Evolutionary conservation across 495 filamentous ascomycete genomes (phyloP), one percentile per base, ranked within the genome.

Genomic region (Diplogelasinospora grovesii): DNA sequence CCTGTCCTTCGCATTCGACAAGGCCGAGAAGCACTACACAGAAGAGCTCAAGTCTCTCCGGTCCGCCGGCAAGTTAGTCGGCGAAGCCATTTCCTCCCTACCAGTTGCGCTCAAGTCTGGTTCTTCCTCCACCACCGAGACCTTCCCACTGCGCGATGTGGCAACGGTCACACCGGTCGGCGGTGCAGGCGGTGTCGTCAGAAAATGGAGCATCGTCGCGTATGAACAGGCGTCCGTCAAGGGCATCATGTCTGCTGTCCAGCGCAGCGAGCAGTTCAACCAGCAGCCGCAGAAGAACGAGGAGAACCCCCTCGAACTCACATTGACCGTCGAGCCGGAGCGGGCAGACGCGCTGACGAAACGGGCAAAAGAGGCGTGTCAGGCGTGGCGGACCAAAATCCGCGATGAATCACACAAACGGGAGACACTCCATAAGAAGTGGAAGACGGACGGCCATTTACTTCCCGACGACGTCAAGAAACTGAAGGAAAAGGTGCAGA

Each of bases 401-500:
- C 57, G 73, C 20, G 60, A 50, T 32, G 66, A 60, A 49, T 18
- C 70, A 77, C 32, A 76, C 69, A 46, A 72, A 74, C 44, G 80
- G 67, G 48, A 67, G 22, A 73, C 83, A 59, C 68, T 81, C 49
- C 85, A 86, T 57, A 76, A 71, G 44, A 64, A 83, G 25, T 77
- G 83, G 64, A 70, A 66, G 30, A 69, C 77, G 61, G 68, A 78
- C 47, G 61, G 73, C 35, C 59, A 65, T 39, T 73, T 83, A 47
- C 46, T 66, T 15, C 74, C 76, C 14, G 86, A 92, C 58, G 77
- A 86, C 57, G 74, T 89, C 74, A 81, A 87, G 51, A 86, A 85
- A 64, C 49, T 85, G 40, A 76, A 82, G 22, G 81, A 89, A 41
- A 73, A 78, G 62, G 77, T 88, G 74, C 82, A 88, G 52, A 86